A percentile compares a stretch with the other conserved stretches of the same genome.
These are phyloP conservation scores for Pseudogymnoascus sp. DNA, from an alignment of 2,329 filamentous ascomycete genomes.

Conservation along the genomic window DNA sequence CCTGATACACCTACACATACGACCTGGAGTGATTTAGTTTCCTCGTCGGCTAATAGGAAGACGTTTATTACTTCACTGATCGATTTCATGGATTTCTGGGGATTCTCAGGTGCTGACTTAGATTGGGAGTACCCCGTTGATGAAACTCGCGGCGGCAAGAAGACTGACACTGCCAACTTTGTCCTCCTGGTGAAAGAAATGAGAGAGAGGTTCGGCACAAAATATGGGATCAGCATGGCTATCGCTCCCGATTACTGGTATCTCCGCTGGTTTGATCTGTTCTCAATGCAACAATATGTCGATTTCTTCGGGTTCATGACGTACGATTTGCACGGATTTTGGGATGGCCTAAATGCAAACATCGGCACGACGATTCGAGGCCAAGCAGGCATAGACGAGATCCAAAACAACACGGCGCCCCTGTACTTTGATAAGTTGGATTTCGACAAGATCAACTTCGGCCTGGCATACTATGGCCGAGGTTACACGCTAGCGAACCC, in stretches of 20 bases:
- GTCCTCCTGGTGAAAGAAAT: not conserved
- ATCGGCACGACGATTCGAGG: constrained; percentile 29
- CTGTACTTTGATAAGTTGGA: constrained; percentile 37
- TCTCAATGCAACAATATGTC: constrained; percentile 20
- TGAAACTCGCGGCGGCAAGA: constrained; percentile 30
- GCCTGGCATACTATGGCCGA: constrained; percentile 41
- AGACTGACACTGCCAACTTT: constrained; percentile 33
- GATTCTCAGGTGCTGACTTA: constrained; percentile 38
- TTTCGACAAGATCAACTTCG: constrained; percentile 39
- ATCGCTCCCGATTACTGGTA: constrained; percentile 23
- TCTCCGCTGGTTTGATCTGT: constrained; percentile 28
- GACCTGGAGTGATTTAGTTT: constrained; percentile 28
- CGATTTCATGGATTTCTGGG: constrained; percentile 30
- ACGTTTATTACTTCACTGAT: constrained; percentile 33
- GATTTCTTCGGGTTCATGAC: constrained; percentile 32
- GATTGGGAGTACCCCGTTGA: constrained; percentile 41
- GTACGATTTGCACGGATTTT: constrained; percentile 37
- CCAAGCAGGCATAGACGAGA: constrained; percentile 39
- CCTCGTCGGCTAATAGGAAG: constrained; percentile 22
- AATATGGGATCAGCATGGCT: constrained; percentile 36
- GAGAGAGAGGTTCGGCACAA: constrained; percentile 26
- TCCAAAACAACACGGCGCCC: constrained; percentile 30
- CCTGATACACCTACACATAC: constrained; percentile 21
- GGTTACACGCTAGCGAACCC: constrained; percentile 31
- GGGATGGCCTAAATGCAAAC: constrained; percentile 31